Percentiles rank a stretch among this genome's conserved stretches.
Conservation (phyloP, 495 filamentous ascomycete genomes). For the Xeromyces bisporus region DNA sequence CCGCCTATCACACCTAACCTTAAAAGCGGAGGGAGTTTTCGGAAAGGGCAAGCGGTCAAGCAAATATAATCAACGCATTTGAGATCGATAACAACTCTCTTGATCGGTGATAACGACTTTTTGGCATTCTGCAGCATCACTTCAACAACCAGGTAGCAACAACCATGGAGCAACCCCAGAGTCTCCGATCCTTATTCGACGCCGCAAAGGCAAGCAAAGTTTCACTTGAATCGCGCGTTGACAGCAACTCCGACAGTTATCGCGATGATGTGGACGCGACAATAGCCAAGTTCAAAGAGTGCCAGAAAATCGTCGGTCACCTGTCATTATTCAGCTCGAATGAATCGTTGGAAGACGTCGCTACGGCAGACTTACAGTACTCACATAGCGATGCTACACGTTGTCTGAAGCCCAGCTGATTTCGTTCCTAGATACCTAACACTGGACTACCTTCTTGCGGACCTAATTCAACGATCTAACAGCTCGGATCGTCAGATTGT, state of each 20-base stretch:
- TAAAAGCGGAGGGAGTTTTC: too few relatives aligned
- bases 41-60: too few relatives aligned
- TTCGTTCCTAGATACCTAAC: slow-evolving; percentile 41
- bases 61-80: neutral
- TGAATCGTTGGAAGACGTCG: slow-evolving; percentile 74
- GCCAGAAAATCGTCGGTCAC: slow-evolving; percentile 45
- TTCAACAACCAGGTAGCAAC: neutral
- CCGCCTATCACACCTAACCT: too few relatives aligned
- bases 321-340: slow-evolving; percentile 80
- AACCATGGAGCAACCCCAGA: slow-evolving; percentile 42
- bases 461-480: slow-evolving; percentile 43
- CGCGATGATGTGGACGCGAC: slow-evolving; percentile 47
- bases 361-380: slow-evolving; percentile 68
- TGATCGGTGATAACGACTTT: too few relatives aligned
- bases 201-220: slow-evolving; percentile 39
- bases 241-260: slow-evolving; percentile 43
- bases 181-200: slow-evolving; percentile 38
- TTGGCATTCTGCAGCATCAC: too few relatives aligned
- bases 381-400: slow-evolving; percentile 17
- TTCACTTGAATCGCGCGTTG: slow-evolving; percentile 28
- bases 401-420: slow-evolving; percentile 10
- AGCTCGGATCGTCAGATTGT: slow-evolving; percentile 39
- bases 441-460: slow-evolving; percentile 50
- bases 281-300: slow-evolving; percentile 55
- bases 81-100: too few relatives aligned